Conservation (phyloP, 176 grass and related monocot genomes). For the Aegilops bicornis region DNA sequence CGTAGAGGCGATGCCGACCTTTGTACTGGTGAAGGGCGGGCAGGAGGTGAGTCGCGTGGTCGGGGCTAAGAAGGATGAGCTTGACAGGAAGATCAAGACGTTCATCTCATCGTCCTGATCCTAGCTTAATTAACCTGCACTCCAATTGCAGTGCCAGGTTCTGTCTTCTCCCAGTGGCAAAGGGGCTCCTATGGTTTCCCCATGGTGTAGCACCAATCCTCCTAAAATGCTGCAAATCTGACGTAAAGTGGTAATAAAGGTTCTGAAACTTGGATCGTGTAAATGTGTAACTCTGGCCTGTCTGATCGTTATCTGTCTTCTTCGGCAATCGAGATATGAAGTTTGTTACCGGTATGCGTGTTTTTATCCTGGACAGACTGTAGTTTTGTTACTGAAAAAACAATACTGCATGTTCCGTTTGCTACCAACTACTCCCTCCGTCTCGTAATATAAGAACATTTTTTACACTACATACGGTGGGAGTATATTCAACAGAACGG, state of each 20-base stretch:
- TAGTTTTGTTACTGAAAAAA: too few species aligned
- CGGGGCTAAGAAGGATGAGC: constrained; percentile 83
- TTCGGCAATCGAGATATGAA: not conserved
- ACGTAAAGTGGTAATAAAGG: constrained; percentile 11
- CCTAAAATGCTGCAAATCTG: not conserved
- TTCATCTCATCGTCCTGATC: constrained; percentile 34
- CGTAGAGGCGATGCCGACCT: constrained; percentile 85
- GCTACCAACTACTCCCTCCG: too few species aligned
- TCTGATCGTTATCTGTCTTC: not conserved
- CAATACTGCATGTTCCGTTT: too few species aligned
- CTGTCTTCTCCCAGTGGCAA: not conserved
- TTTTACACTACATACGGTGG: too few species aligned
- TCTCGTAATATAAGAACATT: too few species aligned
- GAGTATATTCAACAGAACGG: too few species aligned
- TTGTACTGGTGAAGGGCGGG: constrained; percentile 64
- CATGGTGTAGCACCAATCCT: not conserved
- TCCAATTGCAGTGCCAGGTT: not conserved
- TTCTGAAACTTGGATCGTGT: constrained; percentile 19
- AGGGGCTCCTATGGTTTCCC: not conserved
- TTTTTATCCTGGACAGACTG: too few species aligned
- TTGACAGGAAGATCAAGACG: constrained; percentile 70
- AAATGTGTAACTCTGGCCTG: not conserved
- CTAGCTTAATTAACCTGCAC: not conserved
- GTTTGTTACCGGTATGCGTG: too few species aligned
- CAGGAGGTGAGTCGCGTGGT: constrained; percentile 71